Percentiles rank a stretch among this genome's conserved stretches.
These are phyloP conservation scores for Mortierella antarctica DNA, from an alignment of 192 early-diverging fungal species.

Conservation along the genomic window DNA sequence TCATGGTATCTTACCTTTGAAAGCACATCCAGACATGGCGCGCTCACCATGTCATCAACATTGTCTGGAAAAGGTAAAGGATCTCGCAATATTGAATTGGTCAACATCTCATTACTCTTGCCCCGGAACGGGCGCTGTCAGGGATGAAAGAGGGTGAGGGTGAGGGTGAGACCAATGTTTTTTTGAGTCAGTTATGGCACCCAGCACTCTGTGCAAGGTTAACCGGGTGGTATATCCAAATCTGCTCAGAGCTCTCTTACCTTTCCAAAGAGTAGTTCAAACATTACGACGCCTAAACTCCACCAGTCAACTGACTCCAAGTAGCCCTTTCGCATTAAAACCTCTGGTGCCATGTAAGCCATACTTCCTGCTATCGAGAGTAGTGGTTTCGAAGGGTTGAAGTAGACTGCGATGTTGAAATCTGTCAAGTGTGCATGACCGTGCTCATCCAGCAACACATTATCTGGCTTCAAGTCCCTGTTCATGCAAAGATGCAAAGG, in stretches of 20 bases:
- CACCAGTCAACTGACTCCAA: conserved; percentile 77
- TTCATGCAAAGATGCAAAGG: background rate
- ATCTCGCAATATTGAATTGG: conserved; percentile 75
- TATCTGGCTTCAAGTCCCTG: conserved; percentile 90
- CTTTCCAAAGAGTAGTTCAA: conserved; percentile 81
- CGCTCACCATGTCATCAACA: conserved; percentile 51
- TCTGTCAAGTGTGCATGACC: conserved; percentile 89
- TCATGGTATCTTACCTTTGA: conserved; percentile 49
- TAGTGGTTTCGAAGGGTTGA: conserved; percentile 69
- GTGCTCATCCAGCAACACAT: conserved; percentile 80
- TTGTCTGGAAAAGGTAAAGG: conserved; percentile 75
- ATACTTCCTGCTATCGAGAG: conserved; percentile 82
- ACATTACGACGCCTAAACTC: conserved; percentile 84
- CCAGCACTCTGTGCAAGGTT: too few relatives aligned
- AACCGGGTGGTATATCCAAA: too few relatives aligned
- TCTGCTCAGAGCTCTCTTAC: conserved; percentile 48
- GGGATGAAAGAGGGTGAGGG: background rate
- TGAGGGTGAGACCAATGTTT: too few relatives aligned
- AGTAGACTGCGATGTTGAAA: conserved; percentile 88
- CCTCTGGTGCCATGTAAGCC: conserved; percentile 92
- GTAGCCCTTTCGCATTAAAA: conserved; percentile 68
- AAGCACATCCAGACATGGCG: conserved; percentile 66
- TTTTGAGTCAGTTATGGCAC: too few relatives aligned
- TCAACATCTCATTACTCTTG: conserved; percentile 79
- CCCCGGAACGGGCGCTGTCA: conserved; percentile 81